These are phyloP conservation scores for Oidium heveae DNA, from an alignment of 2,329 filamentous ascomycete genomes.

Conservation along the genomic window DNA sequence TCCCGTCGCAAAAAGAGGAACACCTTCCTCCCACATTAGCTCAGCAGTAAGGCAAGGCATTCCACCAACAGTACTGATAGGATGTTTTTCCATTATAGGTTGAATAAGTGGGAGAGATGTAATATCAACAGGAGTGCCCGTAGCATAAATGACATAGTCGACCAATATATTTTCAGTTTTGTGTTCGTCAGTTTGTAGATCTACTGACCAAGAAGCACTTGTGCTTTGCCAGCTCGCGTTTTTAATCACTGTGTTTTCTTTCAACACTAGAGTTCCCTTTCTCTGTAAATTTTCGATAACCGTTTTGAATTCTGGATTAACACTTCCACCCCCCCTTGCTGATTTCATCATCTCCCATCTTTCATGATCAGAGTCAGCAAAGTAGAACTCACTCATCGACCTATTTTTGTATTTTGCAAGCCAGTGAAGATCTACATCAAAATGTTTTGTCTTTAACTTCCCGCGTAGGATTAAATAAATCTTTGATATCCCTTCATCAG, in stretches of 20 bases:
- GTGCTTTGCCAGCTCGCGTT: slow-evolving; percentile 23
- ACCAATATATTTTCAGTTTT: slow-evolving; percentile 27
- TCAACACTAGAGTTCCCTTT: slow-evolving; percentile 3
- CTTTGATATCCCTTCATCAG: slow-evolving; percentile 37
- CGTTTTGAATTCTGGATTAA: slow-evolving; percentile 26
- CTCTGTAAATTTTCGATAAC: slow-evolving; percentile 4
- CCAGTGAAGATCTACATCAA: slow-evolving; percentile 55
- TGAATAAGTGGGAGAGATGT: slow-evolving; percentile 32
- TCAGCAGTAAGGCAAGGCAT: slow-evolving; percentile 53
- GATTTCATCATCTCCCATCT: slow-evolving; percentile 36
- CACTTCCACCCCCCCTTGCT: slow-evolving; percentile 52
- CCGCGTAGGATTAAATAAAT: slow-evolving; percentile 47
- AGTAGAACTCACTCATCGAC: slow-evolving; percentile 55
- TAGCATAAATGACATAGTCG: slow-evolving; percentile 24
- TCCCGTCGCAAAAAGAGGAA: slow-evolving; percentile 49
- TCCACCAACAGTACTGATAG: slow-evolving; percentile 35
- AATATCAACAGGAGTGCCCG: slow-evolving; percentile 42
- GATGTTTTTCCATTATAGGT: slow-evolving; percentile 30
- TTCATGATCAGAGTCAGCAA: slow-evolving; percentile 44
- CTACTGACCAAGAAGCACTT: slow-evolving; percentile 23
- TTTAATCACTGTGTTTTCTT: slow-evolving; percentile 16
- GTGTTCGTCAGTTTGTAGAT: slow-evolving; percentile 5
- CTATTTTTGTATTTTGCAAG: slow-evolving; percentile 63
- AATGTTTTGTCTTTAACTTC: slow-evolving; percentile 37
- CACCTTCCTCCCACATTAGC: slow-evolving; percentile 46